Conservation (phyloP, 805 yeast genomes). For the Saccharomyces paradoxus region DNA sequence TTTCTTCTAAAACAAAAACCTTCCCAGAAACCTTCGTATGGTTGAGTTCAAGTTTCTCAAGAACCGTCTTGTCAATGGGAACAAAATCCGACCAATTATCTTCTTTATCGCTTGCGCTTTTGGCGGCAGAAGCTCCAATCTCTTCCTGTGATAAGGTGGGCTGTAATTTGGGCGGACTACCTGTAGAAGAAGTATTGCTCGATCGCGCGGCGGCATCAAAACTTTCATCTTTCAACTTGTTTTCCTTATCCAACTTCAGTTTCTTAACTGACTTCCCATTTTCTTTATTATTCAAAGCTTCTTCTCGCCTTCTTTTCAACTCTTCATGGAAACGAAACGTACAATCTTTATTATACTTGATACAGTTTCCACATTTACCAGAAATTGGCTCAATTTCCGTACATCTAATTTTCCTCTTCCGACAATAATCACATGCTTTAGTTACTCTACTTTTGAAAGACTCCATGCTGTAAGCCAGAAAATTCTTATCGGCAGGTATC, state of each 20-base stretch:
- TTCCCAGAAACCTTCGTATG: constrained; percentile 9
- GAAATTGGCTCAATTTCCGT: constrained; percentile 8
- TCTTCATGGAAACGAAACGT: constrained; percentile 15
- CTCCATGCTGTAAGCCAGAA: background rate
- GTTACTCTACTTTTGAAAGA: constrained; percentile 9
- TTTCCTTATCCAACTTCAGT: background rate
- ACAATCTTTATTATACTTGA: constrained; percentile 11
- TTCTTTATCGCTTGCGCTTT: background rate
- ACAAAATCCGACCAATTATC: background rate
- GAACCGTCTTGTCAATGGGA: background rate
- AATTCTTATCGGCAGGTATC: background rate
- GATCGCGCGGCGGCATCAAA: background rate
- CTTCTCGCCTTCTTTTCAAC: constrained; percentile 5
- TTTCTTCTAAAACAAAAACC: constrained; percentile 7
- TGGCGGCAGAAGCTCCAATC: background rate
- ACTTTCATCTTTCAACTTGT: background rate
- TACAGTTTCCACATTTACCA: constrained; percentile 15
- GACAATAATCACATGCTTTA: constrained; percentile 20
- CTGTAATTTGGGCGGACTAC: background rate
- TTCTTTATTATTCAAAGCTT: background rate
- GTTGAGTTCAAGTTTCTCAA: background rate
- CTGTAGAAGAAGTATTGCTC: background rate
- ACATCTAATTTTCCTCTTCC: constrained; percentile 18
- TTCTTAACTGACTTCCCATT: background rate
- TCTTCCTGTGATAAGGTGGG: background rate